Conservation (phyloP, 768 basidiomycete species). For the Lepiota brunneoincarnata region DNA sequence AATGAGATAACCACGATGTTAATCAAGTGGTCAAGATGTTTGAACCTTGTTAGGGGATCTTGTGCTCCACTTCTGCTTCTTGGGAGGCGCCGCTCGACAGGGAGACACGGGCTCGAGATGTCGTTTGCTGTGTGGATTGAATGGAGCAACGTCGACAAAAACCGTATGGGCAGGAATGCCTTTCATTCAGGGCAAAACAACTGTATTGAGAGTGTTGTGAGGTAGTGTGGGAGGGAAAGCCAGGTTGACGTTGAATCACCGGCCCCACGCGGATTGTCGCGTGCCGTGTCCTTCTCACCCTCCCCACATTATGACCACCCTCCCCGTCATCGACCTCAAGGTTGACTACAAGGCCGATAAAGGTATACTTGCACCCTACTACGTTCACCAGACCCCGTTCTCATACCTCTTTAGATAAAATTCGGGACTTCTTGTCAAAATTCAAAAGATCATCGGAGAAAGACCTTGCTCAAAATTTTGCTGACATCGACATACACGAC, state of each 20-base stretch:
- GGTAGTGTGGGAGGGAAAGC: not conserved
- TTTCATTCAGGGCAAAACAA: conserved; percentile 1
- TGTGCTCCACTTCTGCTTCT: not conserved
- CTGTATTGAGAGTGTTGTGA: not conserved
- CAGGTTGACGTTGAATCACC: not conserved
- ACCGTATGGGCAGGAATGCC: conserved; percentile 13
- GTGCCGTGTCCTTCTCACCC: conserved; percentile 20
- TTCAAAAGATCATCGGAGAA: conserved; percentile 59
- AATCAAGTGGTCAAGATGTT: not conserved
- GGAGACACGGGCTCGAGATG: not conserved
- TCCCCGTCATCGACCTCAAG: conserved; percentile 56
- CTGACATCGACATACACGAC: conserved; percentile 67
- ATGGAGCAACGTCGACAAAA: not conserved
- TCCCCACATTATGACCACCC: conserved; percentile 51
- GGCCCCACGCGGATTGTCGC: not conserved
- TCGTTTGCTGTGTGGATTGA: not conserved
- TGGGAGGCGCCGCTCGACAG: not conserved
- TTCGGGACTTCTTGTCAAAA: conserved; percentile 66
- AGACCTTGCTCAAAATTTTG: conserved; percentile 65
- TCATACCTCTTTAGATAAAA: conserved; percentile 47
- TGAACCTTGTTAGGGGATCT: conserved; percentile 5
- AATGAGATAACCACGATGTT: not conserved
- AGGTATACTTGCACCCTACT: conserved; percentile 36
- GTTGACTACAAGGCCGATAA: conserved; percentile 74
- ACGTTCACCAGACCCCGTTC: not conserved